Conservation (phyloP, 1,284 basidiomycete species). For the Xanthoconium separans region DNA sequence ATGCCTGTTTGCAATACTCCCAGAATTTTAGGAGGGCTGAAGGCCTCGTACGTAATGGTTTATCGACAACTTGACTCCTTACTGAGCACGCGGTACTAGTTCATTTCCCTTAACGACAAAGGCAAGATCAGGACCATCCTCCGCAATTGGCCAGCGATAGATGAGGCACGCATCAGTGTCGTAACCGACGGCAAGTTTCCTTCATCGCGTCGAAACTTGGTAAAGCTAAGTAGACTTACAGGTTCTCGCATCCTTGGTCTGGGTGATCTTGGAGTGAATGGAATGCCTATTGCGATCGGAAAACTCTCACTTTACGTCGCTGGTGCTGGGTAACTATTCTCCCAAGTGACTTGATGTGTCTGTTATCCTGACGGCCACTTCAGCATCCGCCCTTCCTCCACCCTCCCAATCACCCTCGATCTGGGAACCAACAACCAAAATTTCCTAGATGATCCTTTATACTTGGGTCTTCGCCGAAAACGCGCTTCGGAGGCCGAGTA, state of each 20-base stretch:
- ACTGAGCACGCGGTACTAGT: slow-evolving; percentile 41
- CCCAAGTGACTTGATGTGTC: not conserved
- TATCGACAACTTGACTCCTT: not conserved
- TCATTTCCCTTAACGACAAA: slow-evolving; percentile 85
- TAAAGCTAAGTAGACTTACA: slow-evolving; percentile 25
- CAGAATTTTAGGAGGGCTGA: slow-evolving; percentile 83
- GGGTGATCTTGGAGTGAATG: slow-evolving; percentile 85
- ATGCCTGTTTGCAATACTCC: slow-evolving; percentile 85
- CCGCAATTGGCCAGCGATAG: slow-evolving; percentile 72
- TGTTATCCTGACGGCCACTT: slow-evolving; percentile 7
- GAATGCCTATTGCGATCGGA: slow-evolving; percentile 93
- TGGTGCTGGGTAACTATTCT: slow-evolving; percentile 66
- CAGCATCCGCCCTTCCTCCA: slow-evolving; percentile 83
- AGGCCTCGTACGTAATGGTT: slow-evolving; percentile 55
- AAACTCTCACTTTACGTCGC: slow-evolving; percentile 93
- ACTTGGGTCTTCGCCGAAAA: slow-evolving; percentile 80
- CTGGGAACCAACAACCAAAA: slow-evolving; percentile 87
- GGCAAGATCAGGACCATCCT: slow-evolving; percentile 73
- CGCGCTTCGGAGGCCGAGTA: slow-evolving; percentile 67
- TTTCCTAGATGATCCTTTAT: slow-evolving; percentile 85
- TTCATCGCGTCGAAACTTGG: not conserved
- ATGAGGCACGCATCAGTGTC: slow-evolving; percentile 79
- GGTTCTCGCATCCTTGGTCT: slow-evolving; percentile 90
- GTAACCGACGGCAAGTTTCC: slow-evolving; percentile 75
- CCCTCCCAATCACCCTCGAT: slow-evolving; percentile 84